A percentile compares a stretch with the other conserved stretches of the same genome.
Conservation (phyloP, 2,329 filamentous ascomycete genomes). For the Sporothrix brasiliensis region DNA sequence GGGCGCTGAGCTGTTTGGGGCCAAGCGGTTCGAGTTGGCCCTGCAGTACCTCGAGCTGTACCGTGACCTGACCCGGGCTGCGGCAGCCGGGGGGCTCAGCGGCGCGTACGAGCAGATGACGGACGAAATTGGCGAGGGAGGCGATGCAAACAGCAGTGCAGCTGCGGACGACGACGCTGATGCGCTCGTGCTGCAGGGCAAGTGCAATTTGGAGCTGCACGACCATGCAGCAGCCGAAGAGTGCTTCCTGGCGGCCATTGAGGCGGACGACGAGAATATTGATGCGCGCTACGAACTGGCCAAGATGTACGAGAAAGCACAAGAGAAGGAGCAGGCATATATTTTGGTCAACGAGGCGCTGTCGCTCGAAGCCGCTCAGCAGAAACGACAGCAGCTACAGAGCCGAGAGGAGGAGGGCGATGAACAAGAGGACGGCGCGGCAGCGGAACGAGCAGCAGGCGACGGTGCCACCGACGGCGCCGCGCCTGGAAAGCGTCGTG, state of each 20-base stretch:
- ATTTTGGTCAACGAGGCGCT: conserved; percentile 76
- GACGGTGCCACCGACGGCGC: conserved; percentile 23
- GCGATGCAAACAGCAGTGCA: neutral
- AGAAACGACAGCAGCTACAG: conserved; percentile 39
- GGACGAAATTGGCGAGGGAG: neutral
- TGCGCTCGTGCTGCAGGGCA: conserved; percentile 60
- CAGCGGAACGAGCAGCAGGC: conserved; percentile 30
- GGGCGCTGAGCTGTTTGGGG: conserved; percentile 52
- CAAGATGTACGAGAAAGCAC: conserved; percentile 78
- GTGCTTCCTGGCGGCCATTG: conserved; percentile 73
- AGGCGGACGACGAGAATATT: conserved; percentile 70
- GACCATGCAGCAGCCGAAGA: conserved; percentile 72
- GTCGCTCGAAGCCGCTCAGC: conserved; percentile 58
- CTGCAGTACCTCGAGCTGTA: conserved; percentile 61
- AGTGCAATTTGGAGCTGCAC: conserved; percentile 68
- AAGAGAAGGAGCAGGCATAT: conserved; percentile 74
- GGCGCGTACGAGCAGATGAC: neutral
- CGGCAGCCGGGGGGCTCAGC: conserved; percentile 25
- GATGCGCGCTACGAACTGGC: conserved; percentile 79
- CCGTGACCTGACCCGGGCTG: conserved; percentile 50
- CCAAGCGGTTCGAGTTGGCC: conserved; percentile 47
- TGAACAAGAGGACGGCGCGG: conserved; percentile 24
- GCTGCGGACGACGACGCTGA: conserved; percentile 52
- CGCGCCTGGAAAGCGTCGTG: conserved; percentile 36
- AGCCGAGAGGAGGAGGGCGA: neutral